Conservation (phyloP, 2,329 filamentous ascomycete species). For the Teratosphaeria nubilosa region DNA sequence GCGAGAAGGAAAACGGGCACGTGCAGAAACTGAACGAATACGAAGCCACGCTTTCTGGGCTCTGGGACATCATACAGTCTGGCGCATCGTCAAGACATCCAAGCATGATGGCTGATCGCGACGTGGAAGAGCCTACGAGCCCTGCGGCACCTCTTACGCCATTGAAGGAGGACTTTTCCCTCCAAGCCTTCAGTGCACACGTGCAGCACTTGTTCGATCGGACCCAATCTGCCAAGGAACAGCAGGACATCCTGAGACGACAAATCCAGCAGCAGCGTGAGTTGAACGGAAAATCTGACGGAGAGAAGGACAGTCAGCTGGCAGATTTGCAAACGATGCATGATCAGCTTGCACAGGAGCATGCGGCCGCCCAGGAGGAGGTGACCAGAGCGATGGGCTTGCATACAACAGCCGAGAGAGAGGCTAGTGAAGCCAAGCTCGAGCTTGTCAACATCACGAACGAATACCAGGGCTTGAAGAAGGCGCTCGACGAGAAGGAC, state of each 20-base stretch:
- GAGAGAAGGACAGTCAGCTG: constrained; percentile 33
- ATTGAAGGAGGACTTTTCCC: constrained; percentile 48
- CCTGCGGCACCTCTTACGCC: constrained; percentile 14
- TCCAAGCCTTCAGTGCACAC: constrained; percentile 66
- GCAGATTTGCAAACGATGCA: constrained; percentile 20
- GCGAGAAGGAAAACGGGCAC: constrained; percentile 11
- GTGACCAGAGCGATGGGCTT: constrained; percentile 19
- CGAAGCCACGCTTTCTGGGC: constrained; percentile 40
- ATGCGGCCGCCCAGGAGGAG: constrained; percentile 16
- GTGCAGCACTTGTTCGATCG: constrained; percentile 71
- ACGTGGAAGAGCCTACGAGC: constrained; percentile 22
- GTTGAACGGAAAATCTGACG: constrained; percentile 77
- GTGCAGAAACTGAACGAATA: constrained; percentile 43
- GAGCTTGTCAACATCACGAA: constrained; percentile 36
- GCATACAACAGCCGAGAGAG: constrained; percentile 19
- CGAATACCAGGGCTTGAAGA: constrained; percentile 21
- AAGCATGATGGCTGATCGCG: constrained; percentile 41
- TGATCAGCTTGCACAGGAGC: constrained; percentile 15
- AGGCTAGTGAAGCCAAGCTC: constrained; percentile 18
- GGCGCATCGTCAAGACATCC: constrained; percentile 13
- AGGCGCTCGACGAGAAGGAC: constrained; percentile 26
- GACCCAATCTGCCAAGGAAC: constrained; percentile 69
- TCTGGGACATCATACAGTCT: constrained; percentile 44
- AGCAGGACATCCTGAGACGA: constrained; percentile 78
- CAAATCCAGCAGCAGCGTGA: constrained; percentile 95